Evolutionary conservation across 2,329 filamentous ascomycete species (phyloP), one percentile per base, ranked within the genome.

Genomic region (Monosporascus cannonballus): DNA sequence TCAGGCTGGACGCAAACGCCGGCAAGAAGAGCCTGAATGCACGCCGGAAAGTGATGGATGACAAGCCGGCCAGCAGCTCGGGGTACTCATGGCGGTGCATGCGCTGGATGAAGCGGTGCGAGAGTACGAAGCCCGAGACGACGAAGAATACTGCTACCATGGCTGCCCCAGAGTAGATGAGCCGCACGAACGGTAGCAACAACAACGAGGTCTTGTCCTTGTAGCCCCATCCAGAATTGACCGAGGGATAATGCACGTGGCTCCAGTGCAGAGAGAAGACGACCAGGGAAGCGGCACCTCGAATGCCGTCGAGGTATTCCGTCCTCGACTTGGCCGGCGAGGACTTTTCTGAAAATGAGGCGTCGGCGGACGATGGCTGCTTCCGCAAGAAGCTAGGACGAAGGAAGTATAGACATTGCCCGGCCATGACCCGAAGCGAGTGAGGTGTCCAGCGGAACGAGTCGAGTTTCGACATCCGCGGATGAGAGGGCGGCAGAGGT

Each of bases 91-190:
- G 60, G 38, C 58, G 59, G 52, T 64, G 61, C 64, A 66, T 66
- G 15, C 63, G 60, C 52, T 64, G 63, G 18, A 74, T 56, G 45
- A 69, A 71, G 47, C 72, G 71, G 51, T 69, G 67, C 17, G 69
- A 67, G 3, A 73, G 63, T 37, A 72, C 71, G 53, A 69, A 73
- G 24, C 72, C 71, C 7, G 70, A 73, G 34, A 74, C 71, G 51
- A 73, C 68, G 58, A 73, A 73, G 58, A 74, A 74, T 7, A 73
- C 66, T 17, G 69, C 63, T 4, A 74, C 72, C 69, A 72, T 72
- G 22, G 71, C 67, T 18, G 68, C 65, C 17, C 70, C 70, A 1
- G 67, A 69, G 56, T 67, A 68, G 30, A 72, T 52, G 37, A 73
- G 61, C 55, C 71, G 66, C 24, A 73, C 42, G 46, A 73, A 69